Evolutionary conservation across 2,329 filamentous ascomycete species (phyloP).

Genomic region (Ceratocystis huliohia): DNA sequence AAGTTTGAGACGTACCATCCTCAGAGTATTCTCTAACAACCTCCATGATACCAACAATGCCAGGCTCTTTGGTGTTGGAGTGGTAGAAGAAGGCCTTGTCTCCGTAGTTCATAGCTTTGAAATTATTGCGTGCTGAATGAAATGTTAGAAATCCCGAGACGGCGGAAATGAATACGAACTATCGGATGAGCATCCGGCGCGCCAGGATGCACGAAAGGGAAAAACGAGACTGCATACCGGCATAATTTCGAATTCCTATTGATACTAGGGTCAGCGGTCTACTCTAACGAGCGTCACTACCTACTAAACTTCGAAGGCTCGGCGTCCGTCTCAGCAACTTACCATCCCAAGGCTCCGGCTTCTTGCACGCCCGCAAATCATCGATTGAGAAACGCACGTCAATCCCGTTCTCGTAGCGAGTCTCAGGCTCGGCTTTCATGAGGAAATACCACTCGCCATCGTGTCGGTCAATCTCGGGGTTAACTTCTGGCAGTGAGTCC

Average conservation of each 20-base stretch:
- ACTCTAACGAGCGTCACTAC: too few species aligned
- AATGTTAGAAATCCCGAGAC: background rate
- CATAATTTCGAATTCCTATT: constrained; percentile 38
- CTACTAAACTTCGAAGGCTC: too few species aligned
- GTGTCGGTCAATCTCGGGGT: constrained; percentile 31
- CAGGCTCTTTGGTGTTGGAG: constrained; percentile 80
- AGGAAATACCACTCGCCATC: constrained; percentile 54
- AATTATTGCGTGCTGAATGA: constrained; percentile 61
- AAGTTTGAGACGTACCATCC: constrained; percentile 45
- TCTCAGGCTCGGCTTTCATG: constrained; percentile 79
- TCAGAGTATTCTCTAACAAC: constrained; percentile 73
- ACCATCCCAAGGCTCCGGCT: constrained; percentile 89
- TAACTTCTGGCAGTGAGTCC: constrained; percentile 29
- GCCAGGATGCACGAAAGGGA: too few species aligned
- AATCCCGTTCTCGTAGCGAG: constrained; percentile 70
- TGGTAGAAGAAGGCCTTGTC: constrained; percentile 97
- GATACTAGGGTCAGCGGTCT: constrained; percentile 4
- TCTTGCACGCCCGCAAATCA: constrained; percentile 57
- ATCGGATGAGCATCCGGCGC: too few species aligned
- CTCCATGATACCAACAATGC: constrained; percentile 78
- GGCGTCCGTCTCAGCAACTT: constrained; percentile 27
- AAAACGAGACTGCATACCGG: constrained; percentile 27
- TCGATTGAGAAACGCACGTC: constrained; percentile 94
- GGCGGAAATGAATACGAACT: background rate
- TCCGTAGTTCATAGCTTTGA: constrained; percentile 79